These are phyloP conservation scores for Dryadomyces quercivorus DNA, from an alignment of 2,329 filamentous ascomycete genomes.

Conservation along the genomic window DNA sequence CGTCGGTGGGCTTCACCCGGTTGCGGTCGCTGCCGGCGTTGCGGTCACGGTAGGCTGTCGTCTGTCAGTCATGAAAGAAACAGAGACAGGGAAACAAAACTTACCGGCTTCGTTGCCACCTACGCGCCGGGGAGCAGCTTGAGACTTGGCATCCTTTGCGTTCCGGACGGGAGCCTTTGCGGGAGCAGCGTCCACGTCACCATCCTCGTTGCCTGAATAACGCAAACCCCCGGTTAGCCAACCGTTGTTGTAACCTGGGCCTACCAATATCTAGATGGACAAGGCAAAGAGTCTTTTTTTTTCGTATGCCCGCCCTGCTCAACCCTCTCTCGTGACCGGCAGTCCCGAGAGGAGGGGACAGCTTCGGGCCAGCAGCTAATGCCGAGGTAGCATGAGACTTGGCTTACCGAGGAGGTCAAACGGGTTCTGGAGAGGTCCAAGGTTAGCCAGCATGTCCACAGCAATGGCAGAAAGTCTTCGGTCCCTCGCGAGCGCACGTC, in stretches of 20 bases:
- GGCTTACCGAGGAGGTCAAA: conserved; percentile 91
- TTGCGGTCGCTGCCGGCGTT: conserved; percentile 71
- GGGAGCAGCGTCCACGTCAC: conserved; percentile 64
- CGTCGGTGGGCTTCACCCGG: conserved; percentile 66
- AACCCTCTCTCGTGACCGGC: too few relatives aligned
- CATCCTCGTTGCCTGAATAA: conserved; percentile 48
- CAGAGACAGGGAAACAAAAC: conserved; percentile 17
- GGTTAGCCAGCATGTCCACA: conserved; percentile 3
- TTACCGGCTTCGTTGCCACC: conserved; percentile 80
- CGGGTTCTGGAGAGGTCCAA: conserved; percentile 56
- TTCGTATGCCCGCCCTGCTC: too few relatives aligned
- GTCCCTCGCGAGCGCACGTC: not conserved
- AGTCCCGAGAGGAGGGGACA: too few relatives aligned
- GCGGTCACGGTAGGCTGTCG: conserved; percentile 76
- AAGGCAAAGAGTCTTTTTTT: too few relatives aligned
- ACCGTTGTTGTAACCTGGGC: not conserved
- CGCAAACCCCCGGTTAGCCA: not conserved
- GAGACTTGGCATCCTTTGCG: conserved; percentile 67
- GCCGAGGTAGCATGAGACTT: not conserved
- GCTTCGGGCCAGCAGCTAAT: too few relatives aligned
- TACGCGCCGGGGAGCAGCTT: conserved; percentile 39
- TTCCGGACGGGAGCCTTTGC: conserved; percentile 69
- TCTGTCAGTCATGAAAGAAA: not conserved
- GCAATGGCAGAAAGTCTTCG: not conserved
- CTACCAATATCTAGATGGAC: too few relatives aligned